Evolutionary conservation across 345 rosid genomes (phyloP), one percentile per base, ranked within the genome.

Genomic region (Eucalyptus regnans): DNA sequence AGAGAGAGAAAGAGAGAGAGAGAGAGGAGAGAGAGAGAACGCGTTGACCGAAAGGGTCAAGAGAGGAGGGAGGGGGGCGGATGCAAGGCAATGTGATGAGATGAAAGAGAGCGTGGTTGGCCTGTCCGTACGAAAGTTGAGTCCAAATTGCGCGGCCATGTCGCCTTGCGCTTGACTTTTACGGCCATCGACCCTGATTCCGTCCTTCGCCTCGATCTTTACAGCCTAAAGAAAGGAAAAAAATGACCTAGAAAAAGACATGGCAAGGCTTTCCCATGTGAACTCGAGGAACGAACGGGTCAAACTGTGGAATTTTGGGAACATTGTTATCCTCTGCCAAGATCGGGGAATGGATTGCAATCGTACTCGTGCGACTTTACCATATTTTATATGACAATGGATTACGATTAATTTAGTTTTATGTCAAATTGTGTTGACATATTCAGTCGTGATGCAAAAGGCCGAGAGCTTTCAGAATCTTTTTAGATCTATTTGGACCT

Each of bases 401-500:
- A 33, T 33, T 3, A 6, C 20, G 84, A 41, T 76, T 41, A 37
- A 20, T 11, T 37, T 3, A 44, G 7, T 6, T 3, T 76, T 13
- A 20, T 3, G 48, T 10, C 23, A 44, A 41, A 20, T 41, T 7
- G 29, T 4, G 12, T 41, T 41, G 16, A 12, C 84, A 10, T 76
- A 76, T 41, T 41, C 22, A 12, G 48, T 1, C 5, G 0, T 44
- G 83, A 18, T 71, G 83, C 3, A 20, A 37, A 71, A 76, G 48
- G 27, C 5, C 11, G 1, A 3, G 83, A 3, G 83, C 48, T 71
- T 76, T 20, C 0, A 2, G 1, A 13, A 76, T 22, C 0, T 76
- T 20, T 11, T 20, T 11, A 76, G 15, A 5, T 37, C 3, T 1
- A 5, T 18, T 20, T 10, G 0, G 5, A 22, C 13, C 1, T 7